phyloP scores from a whole-genome alignment of 345 rosid species.

The Moringa oleifera region DNA sequence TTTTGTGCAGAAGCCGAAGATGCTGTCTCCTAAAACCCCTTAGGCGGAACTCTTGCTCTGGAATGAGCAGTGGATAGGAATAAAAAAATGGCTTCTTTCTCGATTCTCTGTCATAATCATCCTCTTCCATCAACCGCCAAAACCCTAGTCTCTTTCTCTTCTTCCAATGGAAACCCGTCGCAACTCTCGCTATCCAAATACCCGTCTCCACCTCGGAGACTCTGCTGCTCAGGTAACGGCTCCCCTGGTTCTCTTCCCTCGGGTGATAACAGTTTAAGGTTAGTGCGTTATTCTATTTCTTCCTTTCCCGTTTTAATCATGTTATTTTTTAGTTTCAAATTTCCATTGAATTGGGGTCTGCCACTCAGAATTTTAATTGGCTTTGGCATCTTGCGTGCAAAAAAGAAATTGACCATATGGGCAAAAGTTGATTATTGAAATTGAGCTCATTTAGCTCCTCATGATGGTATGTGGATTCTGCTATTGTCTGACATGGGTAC shows the following conservation, averaged over 20 bases:
- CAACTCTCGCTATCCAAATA: slow-evolving; percentile 17
- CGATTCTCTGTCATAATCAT: slow-evolving; percentile 25
- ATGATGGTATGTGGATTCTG: neutral
- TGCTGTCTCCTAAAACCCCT: too few relatives aligned
- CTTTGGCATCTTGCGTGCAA: neutral
- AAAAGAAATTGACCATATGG: neutral
- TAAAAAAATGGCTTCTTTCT: slow-evolving; percentile 24
- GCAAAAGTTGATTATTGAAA: neutral
- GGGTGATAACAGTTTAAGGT: slow-evolving; percentile 51
- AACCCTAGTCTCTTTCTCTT: slow-evolving; percentile 18
- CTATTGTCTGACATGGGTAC: neutral
- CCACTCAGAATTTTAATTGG: neutral
- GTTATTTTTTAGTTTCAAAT: neutral
- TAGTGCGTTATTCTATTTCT: slow-evolving; percentile 6
- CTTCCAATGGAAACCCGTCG: slow-evolving; percentile 17
- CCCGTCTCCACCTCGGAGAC: slow-evolving; percentile 18
- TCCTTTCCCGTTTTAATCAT: neutral
- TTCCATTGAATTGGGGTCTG: too few relatives aligned
- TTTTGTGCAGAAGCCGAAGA: too few relatives aligned
- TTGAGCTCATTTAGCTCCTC: neutral
- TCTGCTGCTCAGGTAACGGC: slow-evolving; percentile 22
- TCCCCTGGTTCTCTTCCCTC: slow-evolving; percentile 30
- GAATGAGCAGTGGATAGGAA: neutral
- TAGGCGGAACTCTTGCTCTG: too few relatives aligned
- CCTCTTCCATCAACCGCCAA: slow-evolving; percentile 25